Base-by-base conservation (phyloP, 1,284 basidiomycete genomes). In the Amylostereum areolatum region DNA sequence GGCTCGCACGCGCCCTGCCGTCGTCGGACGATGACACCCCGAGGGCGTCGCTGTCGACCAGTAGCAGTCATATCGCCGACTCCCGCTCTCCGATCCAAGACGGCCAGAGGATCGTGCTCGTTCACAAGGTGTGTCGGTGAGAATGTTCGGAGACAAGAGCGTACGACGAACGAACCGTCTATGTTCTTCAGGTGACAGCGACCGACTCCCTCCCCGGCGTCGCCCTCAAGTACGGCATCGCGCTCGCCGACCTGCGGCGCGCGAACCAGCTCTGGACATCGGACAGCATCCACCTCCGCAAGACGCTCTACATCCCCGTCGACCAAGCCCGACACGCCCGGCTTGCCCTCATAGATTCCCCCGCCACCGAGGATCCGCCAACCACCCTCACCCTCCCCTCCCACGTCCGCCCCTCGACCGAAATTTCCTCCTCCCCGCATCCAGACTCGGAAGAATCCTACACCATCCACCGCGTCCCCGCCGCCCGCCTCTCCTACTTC, bases 211-310 rank as follows among this genome's bases (percentile, higher is more conserved):
- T 96, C 12, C 80, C 90, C 11, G 86, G 90, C 11, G 85, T 97
- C 24, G 84, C 93, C 0, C 72, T 97, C 42, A 87, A 85, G 57
- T 96, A 96, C 63, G 91, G 90, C 3, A 85, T 94, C 48, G 78
- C 84, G 7, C 72, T 95, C 44, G 76, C 89, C 10, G 83, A 87
- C n/a, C 74, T 97, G 10, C 83, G 92, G 43, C 78, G 82, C 56
- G 83, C 83, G 37, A 97, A 97, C 66, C 90, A 93, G 55, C 73
- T 97, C 4, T 97, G 93, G 93, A 67, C 89, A 1, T 86, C 88
- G 11, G 94, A 97, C 63, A 78, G 90, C 0, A 87, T 97, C 44
- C 90, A 95, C 65, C 75, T 93, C 33, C 85, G 92, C 36, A 83
- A 83, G 39, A 74, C 82, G 6, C 78, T 97, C 40, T 85, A 89